Evolutionary conservation across 495 filamentous ascomycete species (phyloP).

Genomic region (Penicillium tannophilum): DNA sequence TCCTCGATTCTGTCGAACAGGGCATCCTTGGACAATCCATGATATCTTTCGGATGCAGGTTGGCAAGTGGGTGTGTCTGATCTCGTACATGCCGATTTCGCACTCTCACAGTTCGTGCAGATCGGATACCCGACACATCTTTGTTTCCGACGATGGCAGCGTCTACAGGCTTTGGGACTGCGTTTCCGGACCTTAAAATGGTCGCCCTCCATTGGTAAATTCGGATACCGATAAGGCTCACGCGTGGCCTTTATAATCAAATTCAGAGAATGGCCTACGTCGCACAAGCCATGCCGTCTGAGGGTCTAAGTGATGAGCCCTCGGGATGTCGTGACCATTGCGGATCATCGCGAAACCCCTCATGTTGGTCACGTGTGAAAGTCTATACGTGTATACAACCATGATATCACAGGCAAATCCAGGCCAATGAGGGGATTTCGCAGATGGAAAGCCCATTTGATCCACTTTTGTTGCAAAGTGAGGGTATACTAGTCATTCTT

Average conservation of each 20-base stretch:
- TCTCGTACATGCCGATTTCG: slow-evolving; percentile 18
- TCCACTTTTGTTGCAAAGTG: background rate
- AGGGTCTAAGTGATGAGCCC: background rate
- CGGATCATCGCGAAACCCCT: slow-evolving; percentile 8
- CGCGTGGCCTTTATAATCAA: background rate
- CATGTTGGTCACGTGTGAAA: slow-evolving; percentile 5
- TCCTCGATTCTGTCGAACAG: slow-evolving; percentile 26
- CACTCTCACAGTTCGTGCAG: slow-evolving; percentile 24
- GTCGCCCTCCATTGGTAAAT: background rate
- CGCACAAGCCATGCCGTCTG: background rate
- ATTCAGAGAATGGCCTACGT: background rate
- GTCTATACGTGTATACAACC: background rate
- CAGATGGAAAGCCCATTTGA: background rate
- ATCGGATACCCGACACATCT: slow-evolving; percentile 26
- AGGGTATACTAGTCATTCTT: too few relatives aligned
- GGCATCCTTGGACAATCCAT: slow-evolving; percentile 29
- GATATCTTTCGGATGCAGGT: slow-evolving; percentile 24
- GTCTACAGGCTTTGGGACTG: slow-evolving; percentile 25
- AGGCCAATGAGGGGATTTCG: too few relatives aligned
- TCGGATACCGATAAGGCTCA: too few relatives aligned
- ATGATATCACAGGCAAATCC: too few relatives aligned
- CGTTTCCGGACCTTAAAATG: slow-evolving; percentile 28
- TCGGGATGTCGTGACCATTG: slow-evolving; percentile 8
- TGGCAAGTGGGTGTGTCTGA: slow-evolving; percentile 10
- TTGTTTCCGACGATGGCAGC: slow-evolving; percentile 29